phyloP scores from a whole-genome alignment of 2,329 filamentous ascomycete genomes.

The Fusarium coicis region DNA sequence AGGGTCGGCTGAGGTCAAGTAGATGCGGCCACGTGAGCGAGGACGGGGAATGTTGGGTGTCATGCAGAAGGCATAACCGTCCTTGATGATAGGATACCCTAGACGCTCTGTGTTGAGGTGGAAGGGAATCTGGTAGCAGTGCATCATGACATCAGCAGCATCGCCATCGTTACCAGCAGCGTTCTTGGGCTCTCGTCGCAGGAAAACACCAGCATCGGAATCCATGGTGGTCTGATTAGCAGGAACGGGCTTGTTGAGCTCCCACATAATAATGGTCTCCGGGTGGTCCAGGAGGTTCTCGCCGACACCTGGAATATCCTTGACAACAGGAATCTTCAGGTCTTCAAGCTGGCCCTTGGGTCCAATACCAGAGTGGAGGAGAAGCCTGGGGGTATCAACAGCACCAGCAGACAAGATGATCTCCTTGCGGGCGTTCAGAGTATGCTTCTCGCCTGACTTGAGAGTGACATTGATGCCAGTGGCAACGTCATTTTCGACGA shows the following conservation, averaged over 20 bases:
- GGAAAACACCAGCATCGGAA: slow-evolving; percentile 88
- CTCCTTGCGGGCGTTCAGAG: slow-evolving; percentile 75
- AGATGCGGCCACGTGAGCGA: slow-evolving; percentile 80
- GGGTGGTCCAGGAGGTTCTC: slow-evolving; percentile 71
- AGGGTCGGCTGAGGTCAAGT: slow-evolving; percentile 80
- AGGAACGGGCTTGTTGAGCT: slow-evolving; percentile 81
- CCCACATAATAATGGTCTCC: slow-evolving; percentile 74
- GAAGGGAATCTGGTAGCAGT: slow-evolving; percentile 96
- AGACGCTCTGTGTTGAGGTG: slow-evolving; percentile 85
- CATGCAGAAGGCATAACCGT: slow-evolving; percentile 91
- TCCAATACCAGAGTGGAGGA: slow-evolving; percentile 68
- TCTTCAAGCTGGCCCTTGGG: slow-evolving; percentile 63
- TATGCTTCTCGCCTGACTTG: slow-evolving; percentile 62
- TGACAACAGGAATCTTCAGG: slow-evolving; percentile 66
- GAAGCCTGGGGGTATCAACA: slow-evolving; percentile 79
- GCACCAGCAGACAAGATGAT: slow-evolving; percentile 84
- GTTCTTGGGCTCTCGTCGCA: slow-evolving; percentile 79
- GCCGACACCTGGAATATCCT: slow-evolving; percentile 68
- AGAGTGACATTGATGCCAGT: slow-evolving; percentile 77
- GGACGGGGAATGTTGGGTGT: slow-evolving; percentile 90
- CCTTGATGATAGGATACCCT: slow-evolving; percentile 70
- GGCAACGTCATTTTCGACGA: slow-evolving; percentile 75
- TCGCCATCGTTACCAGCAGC: slow-evolving; percentile 75
- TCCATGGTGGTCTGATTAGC: slow-evolving; percentile 89
- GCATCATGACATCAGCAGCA: slow-evolving; percentile 92